Evolutionary conservation across 192 early-diverging fungal genomes (phyloP).

Genomic region (Coemansia biformis): DNA sequence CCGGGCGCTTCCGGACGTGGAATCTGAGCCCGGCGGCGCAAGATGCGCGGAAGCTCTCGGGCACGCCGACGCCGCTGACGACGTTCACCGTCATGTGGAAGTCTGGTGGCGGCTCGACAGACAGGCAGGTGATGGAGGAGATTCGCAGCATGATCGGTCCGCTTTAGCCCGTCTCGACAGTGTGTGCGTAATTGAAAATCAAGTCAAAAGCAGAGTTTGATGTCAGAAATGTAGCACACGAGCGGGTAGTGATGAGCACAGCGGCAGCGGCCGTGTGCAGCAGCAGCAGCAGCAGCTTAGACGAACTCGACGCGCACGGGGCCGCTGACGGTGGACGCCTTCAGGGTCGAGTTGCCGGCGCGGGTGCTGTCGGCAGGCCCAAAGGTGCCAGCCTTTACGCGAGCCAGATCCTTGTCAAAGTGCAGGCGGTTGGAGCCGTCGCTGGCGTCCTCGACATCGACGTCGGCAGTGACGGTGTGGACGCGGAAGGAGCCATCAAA

Average conservation of each 20-base stretch:
- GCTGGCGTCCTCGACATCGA: constrained; percentile 44
- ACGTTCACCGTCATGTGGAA: constrained; percentile 47
- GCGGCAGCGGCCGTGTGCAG: too few relatives aligned
- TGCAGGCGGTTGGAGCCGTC: constrained; percentile 46
- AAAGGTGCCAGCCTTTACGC: constrained; percentile 41
- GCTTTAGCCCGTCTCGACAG: neutral
- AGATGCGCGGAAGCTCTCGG: constrained; percentile 8
- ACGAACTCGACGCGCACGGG: constrained; percentile 37
- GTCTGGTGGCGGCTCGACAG: constrained; percentile 17
- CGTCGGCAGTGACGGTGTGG: constrained; percentile 25
- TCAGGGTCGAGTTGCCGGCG: constrained; percentile 26
- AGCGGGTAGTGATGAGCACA: too few relatives aligned
- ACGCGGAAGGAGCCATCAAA: constrained; percentile 41
- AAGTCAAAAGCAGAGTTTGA: too few relatives aligned
- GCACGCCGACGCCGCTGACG: constrained; percentile 12
- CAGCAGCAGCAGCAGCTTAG: constrained; percentile 6
- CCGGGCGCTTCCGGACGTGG: constrained; percentile 34
- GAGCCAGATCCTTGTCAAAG: constrained; percentile 41
- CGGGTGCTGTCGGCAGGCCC: constrained; percentile 24
- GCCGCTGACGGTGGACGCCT: constrained; percentile 30
- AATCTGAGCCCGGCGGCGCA: constrained; percentile 14
- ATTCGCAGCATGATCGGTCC: constrained; percentile 32
- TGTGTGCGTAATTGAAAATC: neutral
- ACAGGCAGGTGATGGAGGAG: constrained; percentile 27
- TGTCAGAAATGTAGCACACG: too few relatives aligned